A percentile compares a stretch with the other conserved stretches of the same genome.
phyloP scores from a whole-genome alignment of 306 rosid species.

The Sophora flavescens region DNA sequence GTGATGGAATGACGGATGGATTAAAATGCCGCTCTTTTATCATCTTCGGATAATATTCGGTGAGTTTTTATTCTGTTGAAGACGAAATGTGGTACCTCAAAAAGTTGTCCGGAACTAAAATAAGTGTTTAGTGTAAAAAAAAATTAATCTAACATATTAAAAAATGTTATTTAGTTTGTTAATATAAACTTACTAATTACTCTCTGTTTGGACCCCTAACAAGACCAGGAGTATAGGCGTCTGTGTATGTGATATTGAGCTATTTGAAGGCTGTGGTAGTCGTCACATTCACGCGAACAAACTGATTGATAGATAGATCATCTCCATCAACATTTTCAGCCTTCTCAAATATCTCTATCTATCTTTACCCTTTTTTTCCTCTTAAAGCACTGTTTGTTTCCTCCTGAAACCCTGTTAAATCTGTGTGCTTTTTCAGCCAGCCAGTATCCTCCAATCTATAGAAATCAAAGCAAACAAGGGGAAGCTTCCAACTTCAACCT shows the following conservation, averaged over 20 bases:
- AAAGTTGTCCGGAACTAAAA: no score
- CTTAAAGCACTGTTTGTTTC: neutral
- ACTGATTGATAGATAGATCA: slow-evolving; percentile 37
- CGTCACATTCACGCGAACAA: slow-evolving; percentile 63
- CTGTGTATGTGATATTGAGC: neutral
- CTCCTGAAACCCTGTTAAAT: slow-evolving; percentile 1
- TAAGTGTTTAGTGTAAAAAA: no score
- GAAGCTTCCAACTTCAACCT: slow-evolving; percentile 20
- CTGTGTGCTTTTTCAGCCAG: slow-evolving; percentile 9
- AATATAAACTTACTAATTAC: no score
- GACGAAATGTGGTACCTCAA: no score
- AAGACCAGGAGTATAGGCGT: no score
- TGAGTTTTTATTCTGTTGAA: no score
- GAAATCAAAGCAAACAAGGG: slow-evolving; percentile 32
- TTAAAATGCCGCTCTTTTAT: no score
- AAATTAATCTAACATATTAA: no score
- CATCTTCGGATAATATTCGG: no score
- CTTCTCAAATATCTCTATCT: slow-evolving; percentile 23
- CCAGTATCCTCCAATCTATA: slow-evolving; percentile 1
- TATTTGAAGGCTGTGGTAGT: slow-evolving; percentile 53
- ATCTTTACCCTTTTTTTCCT: neutral
- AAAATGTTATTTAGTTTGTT: no score
- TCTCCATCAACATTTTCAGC: slow-evolving; percentile 41
- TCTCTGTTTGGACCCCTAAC: no score
- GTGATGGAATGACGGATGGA: no score